Conservation (phyloP, 1,284 basidiomycete genomes). For the Ustilago sp. region DNA sequence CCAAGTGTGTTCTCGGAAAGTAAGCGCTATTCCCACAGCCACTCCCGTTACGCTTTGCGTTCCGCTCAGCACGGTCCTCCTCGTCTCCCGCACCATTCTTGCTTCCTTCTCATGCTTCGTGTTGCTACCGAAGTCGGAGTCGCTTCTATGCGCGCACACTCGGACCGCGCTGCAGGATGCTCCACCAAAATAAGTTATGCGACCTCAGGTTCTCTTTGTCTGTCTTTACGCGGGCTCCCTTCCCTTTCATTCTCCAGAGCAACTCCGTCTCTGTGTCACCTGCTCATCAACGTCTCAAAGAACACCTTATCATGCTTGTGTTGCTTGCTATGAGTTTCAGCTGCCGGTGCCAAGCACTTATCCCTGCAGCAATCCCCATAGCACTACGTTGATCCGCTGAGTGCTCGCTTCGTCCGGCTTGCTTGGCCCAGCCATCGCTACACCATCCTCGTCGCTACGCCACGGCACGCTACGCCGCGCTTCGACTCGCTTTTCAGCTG, state of each 20-base stretch:
- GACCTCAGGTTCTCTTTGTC: not conserved
- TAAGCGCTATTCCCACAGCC: slow-evolving; percentile 2
- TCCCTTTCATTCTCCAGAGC: not conserved
- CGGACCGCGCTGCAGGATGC: not conserved
- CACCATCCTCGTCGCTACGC: too few species aligned
- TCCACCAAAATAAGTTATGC: not conserved
- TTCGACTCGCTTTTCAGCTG: too few species aligned
- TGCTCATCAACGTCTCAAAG: not conserved
- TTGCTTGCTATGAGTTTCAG: too few species aligned
- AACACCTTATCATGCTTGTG: not conserved
- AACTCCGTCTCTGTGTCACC: not conserved
- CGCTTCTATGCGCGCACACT: slow-evolving; percentile 1
- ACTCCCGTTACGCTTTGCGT: not conserved
- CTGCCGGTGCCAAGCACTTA: too few species aligned
- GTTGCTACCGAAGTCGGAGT: not conserved
- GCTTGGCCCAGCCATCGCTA: too few species aligned
- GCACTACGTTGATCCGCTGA: too few species aligned
- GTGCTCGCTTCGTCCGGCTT: too few species aligned
- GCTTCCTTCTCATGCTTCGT: not conserved
- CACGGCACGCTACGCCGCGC: too few species aligned
- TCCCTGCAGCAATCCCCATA: too few species aligned
- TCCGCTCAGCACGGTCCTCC: not conserved
- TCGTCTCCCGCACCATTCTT: not conserved
- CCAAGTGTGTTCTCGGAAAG: slow-evolving; percentile 42
- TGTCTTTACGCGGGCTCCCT: not conserved